phyloP scores from a whole-genome alignment of 768 basidiomycete genomes.

The Grammothele lineata region DNA sequence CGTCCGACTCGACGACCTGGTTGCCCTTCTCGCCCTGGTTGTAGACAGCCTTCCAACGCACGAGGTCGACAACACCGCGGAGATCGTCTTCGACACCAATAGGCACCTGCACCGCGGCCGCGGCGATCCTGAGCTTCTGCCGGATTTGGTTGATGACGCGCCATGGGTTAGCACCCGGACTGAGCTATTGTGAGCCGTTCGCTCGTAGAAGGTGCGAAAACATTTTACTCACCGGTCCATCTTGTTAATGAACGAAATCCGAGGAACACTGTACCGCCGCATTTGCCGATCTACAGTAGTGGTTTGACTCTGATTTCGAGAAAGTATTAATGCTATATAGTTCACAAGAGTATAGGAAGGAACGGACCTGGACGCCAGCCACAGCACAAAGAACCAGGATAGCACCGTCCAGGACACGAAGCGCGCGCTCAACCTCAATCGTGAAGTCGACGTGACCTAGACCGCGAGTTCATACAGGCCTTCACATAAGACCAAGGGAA shows the following conservation, averaged over 20 bases:
- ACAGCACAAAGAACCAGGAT: constrained; percentile 96
- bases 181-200: constrained; percentile 23
- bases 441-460: constrained; percentile 98
- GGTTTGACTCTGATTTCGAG: constrained; percentile 95
- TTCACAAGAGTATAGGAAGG: too few species aligned
- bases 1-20: constrained; percentile 75
- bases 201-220: background rate
- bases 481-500: too few species aligned
- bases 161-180: constrained; percentile 97
- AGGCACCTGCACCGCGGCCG: constrained; percentile 94
- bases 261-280: constrained; percentile 93
- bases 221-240: constrained; percentile 75
- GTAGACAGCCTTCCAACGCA: constrained; percentile 92
- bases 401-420: constrained; percentile 95
- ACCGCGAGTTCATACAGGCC: background rate
- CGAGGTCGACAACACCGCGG: constrained; percentile 88
- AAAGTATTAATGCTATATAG: too few species aligned
- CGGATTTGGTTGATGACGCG: constrained; percentile 90
- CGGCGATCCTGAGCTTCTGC: constrained; percentile 84
- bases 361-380: constrained; percentile 65
- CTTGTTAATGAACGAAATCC: constrained; percentile 96
- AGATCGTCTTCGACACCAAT: constrained; percentile 89
- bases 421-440: constrained; percentile 96
- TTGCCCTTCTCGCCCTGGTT: constrained; percentile 91
- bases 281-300: constrained; percentile 99